Evolutionary conservation across 2,329 filamentous ascomycete genomes (phyloP).

Genomic region (Epichloe amarillans): DNA sequence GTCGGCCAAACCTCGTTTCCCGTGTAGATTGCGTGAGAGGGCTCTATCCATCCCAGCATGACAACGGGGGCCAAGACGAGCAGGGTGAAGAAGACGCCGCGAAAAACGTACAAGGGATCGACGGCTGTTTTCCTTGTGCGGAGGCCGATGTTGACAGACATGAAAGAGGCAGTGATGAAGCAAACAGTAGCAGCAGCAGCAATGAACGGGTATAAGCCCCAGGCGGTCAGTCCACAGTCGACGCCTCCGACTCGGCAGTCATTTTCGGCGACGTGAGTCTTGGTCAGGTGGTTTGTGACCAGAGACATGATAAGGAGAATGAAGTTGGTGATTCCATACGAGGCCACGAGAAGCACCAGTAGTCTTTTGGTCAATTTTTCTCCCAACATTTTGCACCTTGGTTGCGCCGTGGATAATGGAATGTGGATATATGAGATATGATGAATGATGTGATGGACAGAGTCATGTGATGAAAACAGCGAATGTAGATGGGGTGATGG

Average conservation of each 20-base stretch:
- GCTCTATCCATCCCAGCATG: constrained; percentile 7
- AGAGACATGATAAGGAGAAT: constrained; percentile 10
- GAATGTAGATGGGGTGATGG: not conserved
- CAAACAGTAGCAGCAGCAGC: constrained; percentile 7
- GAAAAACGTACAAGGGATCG: constrained; percentile 13
- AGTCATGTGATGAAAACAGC: not conserved
- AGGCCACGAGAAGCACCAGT: constrained; percentile 8
- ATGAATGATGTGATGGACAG: not conserved
- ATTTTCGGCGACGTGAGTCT: no score
- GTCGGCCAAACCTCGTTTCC: not conserved
- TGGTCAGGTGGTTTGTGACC: constrained; percentile 3
- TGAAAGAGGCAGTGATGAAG: constrained; percentile 5
- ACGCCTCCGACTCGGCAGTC: not conserved
- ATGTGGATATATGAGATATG: no score
- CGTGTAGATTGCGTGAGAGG: not conserved
- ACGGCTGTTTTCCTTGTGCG: constrained; percentile 2
- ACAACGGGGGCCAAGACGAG: constrained; percentile 9
- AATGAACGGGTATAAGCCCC: constrained; percentile 11
- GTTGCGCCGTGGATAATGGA: not conserved
- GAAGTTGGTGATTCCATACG: constrained; percentile 12
- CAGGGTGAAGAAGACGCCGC: constrained; percentile 12
- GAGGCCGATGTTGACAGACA: constrained; percentile 7
- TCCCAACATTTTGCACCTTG: not conserved
- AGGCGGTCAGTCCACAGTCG: constrained; percentile 4
- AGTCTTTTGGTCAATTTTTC: constrained; percentile 1